Conservation (phyloP, 2,329 filamentous ascomycete genomes). For the Aureobasidium uvarum region DNA sequence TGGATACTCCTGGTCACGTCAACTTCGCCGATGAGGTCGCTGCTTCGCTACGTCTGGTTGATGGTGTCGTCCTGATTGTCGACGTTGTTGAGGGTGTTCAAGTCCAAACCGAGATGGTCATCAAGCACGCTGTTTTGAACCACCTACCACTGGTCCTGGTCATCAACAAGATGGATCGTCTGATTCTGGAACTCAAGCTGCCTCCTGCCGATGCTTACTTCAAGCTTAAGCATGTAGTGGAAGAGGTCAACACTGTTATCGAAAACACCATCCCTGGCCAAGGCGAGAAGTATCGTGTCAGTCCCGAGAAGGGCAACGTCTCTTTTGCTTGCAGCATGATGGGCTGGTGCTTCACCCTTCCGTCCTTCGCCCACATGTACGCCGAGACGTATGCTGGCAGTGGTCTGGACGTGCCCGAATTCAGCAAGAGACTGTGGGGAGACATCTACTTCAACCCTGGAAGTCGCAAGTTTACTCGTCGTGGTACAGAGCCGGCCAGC, state of each 20-base stretch:
- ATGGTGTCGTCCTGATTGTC: conserved; percentile 89
- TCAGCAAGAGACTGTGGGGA: conserved; percentile 85
- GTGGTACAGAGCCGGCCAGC: conserved; percentile 73
- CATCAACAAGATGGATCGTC: conserved; percentile 94
- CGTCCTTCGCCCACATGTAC: conserved; percentile 96
- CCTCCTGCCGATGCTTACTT: conserved; percentile 97
- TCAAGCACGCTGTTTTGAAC: conserved; percentile 90
- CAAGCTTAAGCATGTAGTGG: conserved; percentile 97
- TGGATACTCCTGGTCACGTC: conserved; percentile 96
- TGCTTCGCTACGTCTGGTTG: conserved; percentile 77
- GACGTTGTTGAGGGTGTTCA: conserved; percentile 99
- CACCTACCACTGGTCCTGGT: conserved; percentile 85
- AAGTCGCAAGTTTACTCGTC: conserved; percentile 88
- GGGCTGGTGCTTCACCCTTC: conserved; percentile 95
- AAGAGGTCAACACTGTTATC: conserved; percentile 96
- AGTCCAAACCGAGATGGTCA: conserved; percentile 93
- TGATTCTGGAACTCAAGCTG: conserved; percentile 91
- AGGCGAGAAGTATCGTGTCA: conserved; percentile 76
- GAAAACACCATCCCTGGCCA: conserved; percentile 79
- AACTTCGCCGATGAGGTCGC: conserved; percentile 99
- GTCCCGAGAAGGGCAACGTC: conserved; percentile 97
- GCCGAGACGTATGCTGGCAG: conserved; percentile 67
- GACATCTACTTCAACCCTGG: conserved; percentile 94
- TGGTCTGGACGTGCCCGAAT: conserved; percentile 70
- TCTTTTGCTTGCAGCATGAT: conserved; percentile 90